Conservation (phyloP, 352 stramenopile genomes). For the Pythium graminicola region DNA sequence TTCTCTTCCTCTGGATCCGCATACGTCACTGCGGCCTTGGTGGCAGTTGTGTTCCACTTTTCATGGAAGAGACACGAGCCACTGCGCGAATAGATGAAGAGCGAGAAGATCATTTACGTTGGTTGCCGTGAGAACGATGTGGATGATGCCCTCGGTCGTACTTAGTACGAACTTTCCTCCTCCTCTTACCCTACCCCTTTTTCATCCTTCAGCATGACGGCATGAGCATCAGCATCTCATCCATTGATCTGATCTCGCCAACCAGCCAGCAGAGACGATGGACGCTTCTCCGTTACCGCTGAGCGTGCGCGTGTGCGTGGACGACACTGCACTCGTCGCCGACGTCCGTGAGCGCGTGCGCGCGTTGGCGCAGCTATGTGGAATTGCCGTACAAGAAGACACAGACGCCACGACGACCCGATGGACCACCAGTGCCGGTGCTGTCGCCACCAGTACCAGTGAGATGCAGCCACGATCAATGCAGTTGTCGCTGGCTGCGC, state of each 20-base stretch:
- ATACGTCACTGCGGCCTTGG: conserved; percentile 58
- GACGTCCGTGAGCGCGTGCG: conserved; percentile 6
- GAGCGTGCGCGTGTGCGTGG: conserved; percentile 17
- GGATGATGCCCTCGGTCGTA: background rate
- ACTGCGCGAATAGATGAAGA: conserved; percentile 89
- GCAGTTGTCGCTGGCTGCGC: conserved; percentile 15
- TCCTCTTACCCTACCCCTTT: conserved; percentile 12
- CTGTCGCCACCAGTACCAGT: background rate
- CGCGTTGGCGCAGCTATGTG: background rate
- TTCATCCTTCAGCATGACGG: too few relatives aligned
- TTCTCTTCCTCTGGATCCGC: conserved; percentile 85
- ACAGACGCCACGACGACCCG: background rate
- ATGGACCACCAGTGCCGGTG: conserved; percentile 5
- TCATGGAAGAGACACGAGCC: conserved; percentile 88
- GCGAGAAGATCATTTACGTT: conserved; percentile 93
- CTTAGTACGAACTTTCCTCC: background rate
- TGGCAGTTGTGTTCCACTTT: conserved; percentile 69
- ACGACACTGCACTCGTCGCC: background rate
- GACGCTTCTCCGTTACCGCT: background rate
- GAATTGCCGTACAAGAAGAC: background rate
- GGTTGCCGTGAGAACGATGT: background rate
- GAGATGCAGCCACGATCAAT: conserved; percentile 4
- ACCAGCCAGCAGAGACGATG: background rate
- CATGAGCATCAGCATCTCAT: too few relatives aligned
- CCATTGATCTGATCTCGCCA: background rate